Evolutionary conservation across 1,284 basidiomycete species (phyloP).

Genomic region (Cryptococcus maquisensis): DNA sequence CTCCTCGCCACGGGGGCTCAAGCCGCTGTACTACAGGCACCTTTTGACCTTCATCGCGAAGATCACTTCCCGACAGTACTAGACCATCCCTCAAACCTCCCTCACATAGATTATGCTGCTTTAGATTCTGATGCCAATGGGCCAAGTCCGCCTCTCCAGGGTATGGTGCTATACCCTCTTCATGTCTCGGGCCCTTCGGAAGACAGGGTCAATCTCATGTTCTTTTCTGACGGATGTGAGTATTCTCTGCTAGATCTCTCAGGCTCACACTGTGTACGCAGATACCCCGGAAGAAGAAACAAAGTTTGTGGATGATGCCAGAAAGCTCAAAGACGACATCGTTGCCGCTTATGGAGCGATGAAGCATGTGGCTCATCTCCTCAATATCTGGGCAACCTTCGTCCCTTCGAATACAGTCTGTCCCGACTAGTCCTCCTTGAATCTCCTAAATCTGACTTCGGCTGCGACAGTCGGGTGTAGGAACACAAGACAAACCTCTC

Average conservation of each 20-base stretch:
- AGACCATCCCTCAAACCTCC: slow-evolving; percentile 6
- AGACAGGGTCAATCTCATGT: slow-evolving; percentile 70
- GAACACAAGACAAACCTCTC: slow-evolving; percentile 63
- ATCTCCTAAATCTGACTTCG: background rate
- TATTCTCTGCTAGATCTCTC: slow-evolving; percentile 11
- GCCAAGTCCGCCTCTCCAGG: slow-evolving; percentile 7
- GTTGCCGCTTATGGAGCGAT: slow-evolving; percentile 67
- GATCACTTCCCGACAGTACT: too few species aligned
- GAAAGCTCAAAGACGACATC: slow-evolving; percentile 63
- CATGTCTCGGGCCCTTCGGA: slow-evolving; percentile 59
- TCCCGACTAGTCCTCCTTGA: slow-evolving; percentile 1
- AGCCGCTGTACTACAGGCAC: too few species aligned
- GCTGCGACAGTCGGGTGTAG: slow-evolving; percentile 63
- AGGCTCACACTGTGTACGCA: slow-evolving; percentile 31
- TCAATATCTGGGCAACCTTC: slow-evolving; percentile 81
- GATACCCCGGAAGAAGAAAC: slow-evolving; percentile 60
- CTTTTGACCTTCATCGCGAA: too few species aligned
- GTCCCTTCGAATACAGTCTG: slow-evolving; percentile 60
- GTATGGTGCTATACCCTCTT: slow-evolving; percentile 58
- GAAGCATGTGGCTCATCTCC: slow-evolving; percentile 65
- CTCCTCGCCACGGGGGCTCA: too few species aligned
- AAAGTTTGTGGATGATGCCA: slow-evolving; percentile 67
- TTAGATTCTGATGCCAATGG: slow-evolving; percentile 3
- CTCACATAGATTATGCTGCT: slow-evolving; percentile 11
- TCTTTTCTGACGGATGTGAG: slow-evolving; percentile 79